Base-by-base conservation (phyloP, 495 filamentous ascomycete genomes). In the Neurospora sp. region DNA sequence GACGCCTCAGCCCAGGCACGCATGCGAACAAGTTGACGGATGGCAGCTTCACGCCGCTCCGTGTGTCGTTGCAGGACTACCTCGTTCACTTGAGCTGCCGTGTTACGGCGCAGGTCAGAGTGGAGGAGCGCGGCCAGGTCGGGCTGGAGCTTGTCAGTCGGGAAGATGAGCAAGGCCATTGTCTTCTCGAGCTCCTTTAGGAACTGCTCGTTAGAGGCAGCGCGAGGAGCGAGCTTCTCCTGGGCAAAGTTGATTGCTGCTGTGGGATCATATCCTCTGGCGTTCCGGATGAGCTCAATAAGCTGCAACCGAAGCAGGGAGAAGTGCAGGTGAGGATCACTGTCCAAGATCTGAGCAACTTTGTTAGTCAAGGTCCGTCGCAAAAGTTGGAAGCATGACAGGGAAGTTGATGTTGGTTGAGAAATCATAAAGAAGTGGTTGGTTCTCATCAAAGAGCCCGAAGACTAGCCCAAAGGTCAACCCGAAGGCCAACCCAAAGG, bases 91-190 rank as follows among this genome's bases (percentile, higher is more conserved):
- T 87, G 83, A 62, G 88, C 87, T 7, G 96, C 94, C 37, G 97
- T 94, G 11, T 90, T 87, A 79, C 89, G 88, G 79, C 96, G 90
- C n/a, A 99, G 87, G 70, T 87, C 85, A n/a, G 94, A 90, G 76
- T 95, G 86, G 37, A 98, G 85, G 44, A 98, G 86, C 23, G 88
- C 88, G 16, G 90, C 88, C 38, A 98, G 87, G 62, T 92, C 89
- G 1, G 94, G 92, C 39, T 90, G 86, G 27, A 98, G 87, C 71
- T 88, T 92, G 35, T 85, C 80, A 37, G 88, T 86, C 5, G 93
- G 91, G 78, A 97, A 97, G 73, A 98, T 93, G 46, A 98, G 84
- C 60, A 99, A 90, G 2, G 93, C 91, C 89, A 99, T 97, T 0
- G 96, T 97, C 75, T 90, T 88, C 81, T 99, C 96, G 23, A 99